These are phyloP conservation scores for Solanum clarkiae DNA, from an alignment of 257 asterid species.

Conservation along the genomic window DNA sequence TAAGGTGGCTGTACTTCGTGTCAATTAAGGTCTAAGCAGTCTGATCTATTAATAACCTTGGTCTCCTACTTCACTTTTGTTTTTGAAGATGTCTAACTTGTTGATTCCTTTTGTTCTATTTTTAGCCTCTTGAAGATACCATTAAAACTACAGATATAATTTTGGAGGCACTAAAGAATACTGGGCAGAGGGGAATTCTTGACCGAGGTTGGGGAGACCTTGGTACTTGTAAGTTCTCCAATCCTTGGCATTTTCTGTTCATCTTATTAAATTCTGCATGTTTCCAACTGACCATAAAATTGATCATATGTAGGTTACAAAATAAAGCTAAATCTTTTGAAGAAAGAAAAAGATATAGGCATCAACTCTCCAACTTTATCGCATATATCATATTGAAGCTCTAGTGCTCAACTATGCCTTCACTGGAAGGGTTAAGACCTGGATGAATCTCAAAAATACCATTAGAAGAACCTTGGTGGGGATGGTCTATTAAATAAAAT, in stretches of 20 bases:
- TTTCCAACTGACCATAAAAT: background rate
- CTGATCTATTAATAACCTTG: background rate
- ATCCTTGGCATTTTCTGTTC: background rate
- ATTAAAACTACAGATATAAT: constrained; percentile 56
- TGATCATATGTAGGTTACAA: background rate
- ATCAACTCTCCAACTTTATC: background rate
- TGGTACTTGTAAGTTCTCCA: constrained; percentile 62
- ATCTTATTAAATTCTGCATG: background rate
- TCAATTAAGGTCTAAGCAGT: background rate
- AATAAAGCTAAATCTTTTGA: background rate
- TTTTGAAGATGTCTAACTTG: background rate
- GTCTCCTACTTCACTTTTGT: background rate
- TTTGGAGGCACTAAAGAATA: constrained; percentile 70
- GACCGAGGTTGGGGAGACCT: constrained; percentile 99
- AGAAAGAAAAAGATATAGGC: background rate
- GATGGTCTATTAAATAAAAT: background rate
- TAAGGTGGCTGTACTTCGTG: background rate
- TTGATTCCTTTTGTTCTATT: constrained; percentile 2
- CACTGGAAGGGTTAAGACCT: background rate
- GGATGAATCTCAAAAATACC: background rate
- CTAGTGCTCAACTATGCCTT: background rate
- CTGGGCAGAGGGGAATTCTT: constrained; percentile 93
- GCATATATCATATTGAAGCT: background rate
- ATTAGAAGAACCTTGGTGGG: background rate
- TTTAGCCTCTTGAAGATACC: constrained; percentile 88